Evolutionary conservation across 768 basidiomycete genomes (phyloP), one percentile per base, ranked within the genome.

Genomic region (Dioszegia crocea): DNA sequence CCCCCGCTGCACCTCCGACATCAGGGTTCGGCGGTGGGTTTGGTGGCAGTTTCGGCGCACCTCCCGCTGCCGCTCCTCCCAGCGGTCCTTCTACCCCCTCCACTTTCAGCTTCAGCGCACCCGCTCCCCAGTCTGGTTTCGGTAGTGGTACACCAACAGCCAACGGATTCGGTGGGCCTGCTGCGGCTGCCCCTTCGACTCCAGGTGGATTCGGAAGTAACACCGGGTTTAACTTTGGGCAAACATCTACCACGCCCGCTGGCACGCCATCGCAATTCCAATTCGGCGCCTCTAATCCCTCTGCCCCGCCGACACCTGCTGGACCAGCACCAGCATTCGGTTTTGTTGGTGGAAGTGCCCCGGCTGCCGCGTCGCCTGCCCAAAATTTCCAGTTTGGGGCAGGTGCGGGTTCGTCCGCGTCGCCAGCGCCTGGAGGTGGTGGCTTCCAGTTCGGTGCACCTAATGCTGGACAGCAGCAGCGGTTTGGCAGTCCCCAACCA

Each of bases 401-500:
- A n/a, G n/a, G n/a, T n/a, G n/a, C n/a, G n/a, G n/a, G n/a, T n/a
- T n/a, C n/a, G n/a, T n/a, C n/a, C 10, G 51, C 38, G 1, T 14
- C 51, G 12, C 23, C 51, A 14, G 36, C 51, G 21, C 24, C 24
- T 3, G 36, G 51, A 33, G 6, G 6, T 14, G 33, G 33, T 6
- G 33, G 33, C 6, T 26, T 26, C 23, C n/a, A 24, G 14, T 60
- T 60, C 40, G 60, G 56, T 30, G 55, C 33, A n/a, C 33, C 33
- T 6, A 33, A 14, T 33, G 19, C 4, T 23, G 44, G n/a, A 6
- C 44, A 43, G 40, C 44, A 19, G n/a, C 48, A n/a, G 27, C 30
- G 60, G 4, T 61, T 61, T 26, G 63, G 60, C 10, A 65, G 63
- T 58, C 63, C 63, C 8, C 60, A 50, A 16, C 62, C 62, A 11